Conservation (phyloP, 495 filamentous ascomycete genomes). For the Penicillium roqueforti region DNA sequence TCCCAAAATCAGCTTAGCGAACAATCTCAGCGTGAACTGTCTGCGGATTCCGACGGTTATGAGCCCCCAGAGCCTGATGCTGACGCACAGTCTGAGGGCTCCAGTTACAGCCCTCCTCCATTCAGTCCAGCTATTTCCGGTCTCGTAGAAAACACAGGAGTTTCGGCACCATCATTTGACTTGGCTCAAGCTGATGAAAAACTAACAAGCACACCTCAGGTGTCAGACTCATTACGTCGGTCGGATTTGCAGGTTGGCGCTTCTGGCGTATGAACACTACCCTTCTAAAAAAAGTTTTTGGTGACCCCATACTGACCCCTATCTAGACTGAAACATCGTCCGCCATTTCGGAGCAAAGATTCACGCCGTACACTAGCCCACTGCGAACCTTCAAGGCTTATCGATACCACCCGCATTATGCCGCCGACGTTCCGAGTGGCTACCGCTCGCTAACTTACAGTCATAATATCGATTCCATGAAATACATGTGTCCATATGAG, state of each 20-base stretch:
- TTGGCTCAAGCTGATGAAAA: constrained; percentile 23
- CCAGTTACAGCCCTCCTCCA: constrained; percentile 36
- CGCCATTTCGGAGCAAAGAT: constrained; percentile 31
- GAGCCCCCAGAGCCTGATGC: constrained; percentile 54
- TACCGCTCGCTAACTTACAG: constrained; percentile 91
- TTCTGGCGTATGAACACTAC: constrained; percentile 37
- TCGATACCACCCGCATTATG: constrained; percentile 78
- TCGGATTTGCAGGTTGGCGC: constrained; percentile 27
- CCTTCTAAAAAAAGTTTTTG: constrained; percentile 8
- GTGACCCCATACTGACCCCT: constrained; percentile 20
- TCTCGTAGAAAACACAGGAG: constrained; percentile 17
- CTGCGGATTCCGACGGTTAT: constrained; percentile 48
- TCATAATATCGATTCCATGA: constrained; percentile 72
- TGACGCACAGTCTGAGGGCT: constrained; percentile 27
- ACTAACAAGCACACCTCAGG: constrained; percentile 33
- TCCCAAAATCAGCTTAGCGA: constrained; percentile 1
- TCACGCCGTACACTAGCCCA: constrained; percentile 77
- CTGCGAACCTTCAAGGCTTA: constrained; percentile 79
- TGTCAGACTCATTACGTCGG: constrained; percentile 16
- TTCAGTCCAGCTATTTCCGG: constrained; percentile 32
- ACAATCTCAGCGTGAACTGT: constrained; percentile 28
- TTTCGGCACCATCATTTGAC: constrained; percentile 17
- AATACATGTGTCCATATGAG: constrained; percentile 70
- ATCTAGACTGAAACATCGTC: constrained; percentile 23
- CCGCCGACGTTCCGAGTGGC: constrained; percentile 63